These are phyloP conservation scores for Vitis vinifera DNA, from an alignment of 164 flowering plant genomes.

Conservation along the genomic window DNA sequence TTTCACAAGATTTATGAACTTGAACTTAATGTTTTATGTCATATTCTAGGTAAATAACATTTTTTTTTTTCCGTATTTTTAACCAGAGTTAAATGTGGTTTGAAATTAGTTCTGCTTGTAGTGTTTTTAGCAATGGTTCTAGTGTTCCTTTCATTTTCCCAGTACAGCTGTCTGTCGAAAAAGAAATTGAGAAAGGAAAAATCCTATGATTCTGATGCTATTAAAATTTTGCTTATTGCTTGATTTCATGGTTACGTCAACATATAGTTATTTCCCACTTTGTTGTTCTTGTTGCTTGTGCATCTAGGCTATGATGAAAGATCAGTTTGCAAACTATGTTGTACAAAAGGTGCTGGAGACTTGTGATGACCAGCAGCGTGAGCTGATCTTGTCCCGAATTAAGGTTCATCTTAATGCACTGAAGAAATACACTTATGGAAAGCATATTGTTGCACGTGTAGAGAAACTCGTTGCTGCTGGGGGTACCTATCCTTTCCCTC, in stretches of 20 bases:
- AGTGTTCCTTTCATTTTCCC: too few relatives aligned
- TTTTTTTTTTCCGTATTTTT: too few relatives aligned
- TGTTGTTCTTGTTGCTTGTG: neutral
- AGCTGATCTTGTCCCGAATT: conserved; percentile 70
- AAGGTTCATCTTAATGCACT: conserved; percentile 82
- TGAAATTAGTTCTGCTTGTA: too few relatives aligned
- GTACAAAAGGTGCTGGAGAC: conserved; percentile 91
- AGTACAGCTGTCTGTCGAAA: too few relatives aligned
- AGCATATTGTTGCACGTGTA: conserved; percentile 92
- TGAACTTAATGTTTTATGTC: too few relatives aligned
- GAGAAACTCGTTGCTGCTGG: conserved; percentile 93
- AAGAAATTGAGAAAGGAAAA: too few relatives aligned
- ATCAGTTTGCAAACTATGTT: conserved; percentile 91
- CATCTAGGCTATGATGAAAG: conserved; percentile 89
- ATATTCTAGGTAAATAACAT: too few relatives aligned
- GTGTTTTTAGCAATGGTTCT: too few relatives aligned
- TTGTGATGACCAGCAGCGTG: conserved; percentile 84
- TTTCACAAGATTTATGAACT: too few relatives aligned
- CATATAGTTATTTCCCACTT: neutral
- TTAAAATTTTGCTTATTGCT: too few relatives aligned
- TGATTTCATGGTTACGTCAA: neutral
- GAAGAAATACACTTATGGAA: conserved; percentile 94
- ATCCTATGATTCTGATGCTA: too few relatives aligned
- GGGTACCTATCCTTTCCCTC: conserved; percentile 37
- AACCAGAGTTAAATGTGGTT: too few relatives aligned